These are phyloP conservation scores for Solanum bukasovii DNA, from an alignment of 257 asterid species.

Conservation along the genomic window DNA sequence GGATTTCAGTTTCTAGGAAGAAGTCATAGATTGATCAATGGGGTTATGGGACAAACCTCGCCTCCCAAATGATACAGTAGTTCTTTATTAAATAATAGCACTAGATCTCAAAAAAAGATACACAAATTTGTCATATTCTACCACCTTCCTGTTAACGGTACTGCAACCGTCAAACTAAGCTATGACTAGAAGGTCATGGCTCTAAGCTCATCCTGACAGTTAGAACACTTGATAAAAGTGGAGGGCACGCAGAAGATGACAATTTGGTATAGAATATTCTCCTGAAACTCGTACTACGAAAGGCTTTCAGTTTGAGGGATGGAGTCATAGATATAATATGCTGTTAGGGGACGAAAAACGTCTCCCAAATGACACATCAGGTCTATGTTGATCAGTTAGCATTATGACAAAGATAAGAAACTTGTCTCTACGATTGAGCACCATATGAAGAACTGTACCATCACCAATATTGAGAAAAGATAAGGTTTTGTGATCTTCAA, in stretches of 20 bases:
- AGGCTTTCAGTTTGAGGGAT: neutral
- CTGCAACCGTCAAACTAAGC: too few relatives aligned
- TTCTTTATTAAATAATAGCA: too few relatives aligned
- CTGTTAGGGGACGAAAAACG: neutral
- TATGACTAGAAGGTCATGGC: too few relatives aligned
- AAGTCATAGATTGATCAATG: too few relatives aligned
- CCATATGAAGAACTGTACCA: neutral
- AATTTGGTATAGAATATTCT: neutral
- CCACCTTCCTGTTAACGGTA: too few relatives aligned
- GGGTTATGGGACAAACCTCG: too few relatives aligned
- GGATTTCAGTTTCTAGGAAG: too few relatives aligned
- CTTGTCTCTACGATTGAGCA: neutral
- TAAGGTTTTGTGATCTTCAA: neutral
- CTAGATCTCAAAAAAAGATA: too few relatives aligned
- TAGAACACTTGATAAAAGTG: neutral
- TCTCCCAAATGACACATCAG: neutral
- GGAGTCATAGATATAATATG: neutral
- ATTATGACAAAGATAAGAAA: neutral
- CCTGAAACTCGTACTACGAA: neutral
- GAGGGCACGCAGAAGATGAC: neutral
- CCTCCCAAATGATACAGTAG: too few relatives aligned
- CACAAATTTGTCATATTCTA: too few relatives aligned
- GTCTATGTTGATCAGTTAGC: neutral
- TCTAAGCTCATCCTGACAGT: too few relatives aligned
- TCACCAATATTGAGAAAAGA: neutral